Evolutionary conservation across 2,329 filamentous ascomycete species (phyloP), one percentile per base, ranked within the genome.

Genomic region (Trichoderma cornu-damae): DNA sequence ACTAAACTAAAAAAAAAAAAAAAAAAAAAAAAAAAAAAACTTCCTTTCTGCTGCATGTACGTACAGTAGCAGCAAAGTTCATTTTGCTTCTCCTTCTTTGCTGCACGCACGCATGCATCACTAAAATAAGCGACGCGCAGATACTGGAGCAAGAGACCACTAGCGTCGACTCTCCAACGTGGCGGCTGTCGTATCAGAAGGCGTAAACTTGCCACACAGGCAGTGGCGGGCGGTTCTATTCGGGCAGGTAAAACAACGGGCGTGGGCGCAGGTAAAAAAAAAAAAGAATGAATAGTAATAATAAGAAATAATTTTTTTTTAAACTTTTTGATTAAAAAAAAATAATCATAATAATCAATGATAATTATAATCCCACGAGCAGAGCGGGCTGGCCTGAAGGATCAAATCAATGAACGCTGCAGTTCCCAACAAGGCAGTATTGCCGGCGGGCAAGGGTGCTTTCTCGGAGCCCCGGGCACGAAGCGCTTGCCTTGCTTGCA

Each of bases 71-170:
- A n/a, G n/a, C n/a, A n/a, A n/a, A n/a, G n/a, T n/a, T n/a, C n/a
- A n/a, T n/a, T 22, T 22, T 16, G 18, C 44, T 16, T 9, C 9
- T n/a, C n/a, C n/a, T n/a, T n/a, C 43, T 48, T 44, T 57, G 44
- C 53, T 8, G 26, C 16, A 37, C 40, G 37, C 30, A 46, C 42
- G 40, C 40, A 40, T 26, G 42, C 30, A 53, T 53, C 43, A 58
- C 49, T 53, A 53, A 53, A 53, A 47, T 58, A 58, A 58, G 48
- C 56, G 56, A 58, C 49, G 48, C 49, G 49, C 48, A 53, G 49
- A n/a, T n/a, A n/a, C 34, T 47, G 18, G 24, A 44, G 4, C n/a
- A n/a, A n/a, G n/a, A n/a, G 26, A n/a, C 34, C 38, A 30, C 48
- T 53, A 58, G 48, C 48, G 56, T 38, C 24, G 16, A 16, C 24